A percentile compares a stretch with the other conserved stretches of the same genome.
These are phyloP conservation scores for Trichomonas tenax DNA, from an alignment of 208 protist genomes.

Conservation along the genomic window DNA sequence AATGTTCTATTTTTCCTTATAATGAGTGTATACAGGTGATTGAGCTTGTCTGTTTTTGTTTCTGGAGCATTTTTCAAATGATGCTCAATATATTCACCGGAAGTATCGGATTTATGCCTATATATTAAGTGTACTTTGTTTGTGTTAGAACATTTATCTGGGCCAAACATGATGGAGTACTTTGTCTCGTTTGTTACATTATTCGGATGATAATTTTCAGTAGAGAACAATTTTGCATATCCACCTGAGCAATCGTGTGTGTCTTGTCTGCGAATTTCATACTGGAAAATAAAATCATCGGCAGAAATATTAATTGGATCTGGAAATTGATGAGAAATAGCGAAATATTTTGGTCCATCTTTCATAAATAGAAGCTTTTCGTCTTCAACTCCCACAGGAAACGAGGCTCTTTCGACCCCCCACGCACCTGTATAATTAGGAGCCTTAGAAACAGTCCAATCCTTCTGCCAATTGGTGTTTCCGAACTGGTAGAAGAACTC, in stretches of 20 bases:
- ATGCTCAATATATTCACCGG: slow-evolving; percentile 22
- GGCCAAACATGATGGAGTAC: slow-evolving; percentile 47
- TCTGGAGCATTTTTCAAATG: neutral
- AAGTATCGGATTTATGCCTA: neutral
- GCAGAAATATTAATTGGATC: neutral
- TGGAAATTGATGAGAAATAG: neutral
- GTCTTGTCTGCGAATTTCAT: slow-evolving; percentile 32
- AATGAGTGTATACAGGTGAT: slow-evolving; percentile 36
- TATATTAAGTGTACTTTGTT: slow-evolving; percentile 42
- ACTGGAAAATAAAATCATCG: slow-evolving; percentile 28
- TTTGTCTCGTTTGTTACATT: slow-evolving; percentile 27
- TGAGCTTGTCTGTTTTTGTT: slow-evolving; percentile 17
- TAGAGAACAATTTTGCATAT: neutral
- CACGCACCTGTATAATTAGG: neutral
- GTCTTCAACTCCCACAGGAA: neutral
- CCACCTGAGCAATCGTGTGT: slow-evolving; percentile 34
- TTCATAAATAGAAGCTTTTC: neutral
- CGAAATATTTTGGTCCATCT: neutral
- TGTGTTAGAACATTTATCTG: slow-evolving; percentile 37
- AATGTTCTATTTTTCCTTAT: slow-evolving; percentile 29
- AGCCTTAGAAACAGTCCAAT: neutral
- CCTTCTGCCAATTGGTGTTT: neutral
- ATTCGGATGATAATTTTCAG: neutral
- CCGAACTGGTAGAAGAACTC: neutral
- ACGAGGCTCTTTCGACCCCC: neutral